Conservation (phyloP, 108 stramenopile genomes). For the Fistulifera pelliculosa region DNA sequence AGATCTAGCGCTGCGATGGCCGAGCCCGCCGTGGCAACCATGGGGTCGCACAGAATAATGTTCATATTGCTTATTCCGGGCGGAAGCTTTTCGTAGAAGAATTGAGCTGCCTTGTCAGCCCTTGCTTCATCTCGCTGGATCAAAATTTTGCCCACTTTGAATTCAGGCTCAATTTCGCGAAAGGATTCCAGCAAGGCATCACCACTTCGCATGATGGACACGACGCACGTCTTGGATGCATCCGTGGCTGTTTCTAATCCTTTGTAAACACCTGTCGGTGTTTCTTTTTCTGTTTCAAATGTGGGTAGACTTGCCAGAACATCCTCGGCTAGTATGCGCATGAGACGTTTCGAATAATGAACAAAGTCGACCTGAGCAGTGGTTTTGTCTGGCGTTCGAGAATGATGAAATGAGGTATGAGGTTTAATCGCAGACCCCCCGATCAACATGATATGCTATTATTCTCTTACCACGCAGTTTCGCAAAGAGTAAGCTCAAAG, state of each 20-base stretch:
- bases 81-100: constrained; percentile 93
- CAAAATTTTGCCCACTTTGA: constrained; percentile 87
- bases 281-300: constrained; percentile 45
- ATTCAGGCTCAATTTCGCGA: constrained; percentile 63
- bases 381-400: constrained; percentile 12
- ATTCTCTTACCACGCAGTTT: constrained; percentile 35
- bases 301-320: constrained; percentile 66
- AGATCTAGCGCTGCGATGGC: constrained; percentile 74
- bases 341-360: constrained; percentile 53
- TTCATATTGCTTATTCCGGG: constrained; percentile 53
- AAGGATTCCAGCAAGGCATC: constrained; percentile 86
- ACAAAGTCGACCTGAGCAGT: constrained; percentile 53
- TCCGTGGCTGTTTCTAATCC: constrained; percentile 22
- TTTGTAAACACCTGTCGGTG: constrained; percentile 54
- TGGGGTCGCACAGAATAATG: constrained; percentile 94
- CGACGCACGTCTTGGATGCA: constrained; percentile 47
- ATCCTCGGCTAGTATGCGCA: constrained; percentile 87
- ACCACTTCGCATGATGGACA: constrained; percentile 92
- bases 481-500: constrained; percentile 34
- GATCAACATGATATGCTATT: not conserved
- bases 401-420: not conserved
- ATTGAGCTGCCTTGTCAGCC: constrained; percentile 67
- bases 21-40: constrained; percentile 97
- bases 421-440: not conserved
- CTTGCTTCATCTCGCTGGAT: constrained; percentile 94